Base-by-base conservation (phyloP, 768 basidiomycete species). In the Kwoniella sp. region DNA sequence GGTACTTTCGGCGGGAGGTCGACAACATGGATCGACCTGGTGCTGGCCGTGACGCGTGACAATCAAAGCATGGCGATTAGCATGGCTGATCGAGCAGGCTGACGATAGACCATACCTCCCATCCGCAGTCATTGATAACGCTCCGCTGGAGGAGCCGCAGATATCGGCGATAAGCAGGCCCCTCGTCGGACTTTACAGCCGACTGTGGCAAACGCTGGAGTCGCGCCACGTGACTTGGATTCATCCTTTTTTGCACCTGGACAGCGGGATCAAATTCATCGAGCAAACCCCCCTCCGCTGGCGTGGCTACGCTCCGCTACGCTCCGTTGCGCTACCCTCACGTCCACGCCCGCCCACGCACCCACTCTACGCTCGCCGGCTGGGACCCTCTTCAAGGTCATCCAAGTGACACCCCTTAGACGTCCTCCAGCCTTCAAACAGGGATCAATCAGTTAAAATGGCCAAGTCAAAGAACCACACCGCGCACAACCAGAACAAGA, bases 391-490 rank as follows among this genome's bases (percentile, higher is more conserved):
- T 46, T 33, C 26, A 50, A 40, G 28, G 12, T 40, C 29, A 28
- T 50, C 48, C 14, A 40, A 40, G 10, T 25, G 3, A 26, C 2
- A 11, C 10, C 22, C 25, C 40, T 10, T 32, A 27, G 11, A 20
- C 4, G 10, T 32, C n/a, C 15, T 27, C 25, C 28, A 46, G 29
- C 45, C 52, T 28, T 53, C 45, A 46, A 46, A 15, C 19, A 53
- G 31, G 38, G 46, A 43, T 26, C 25, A 26, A 40, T 12, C 32
- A 9, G 12, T 57, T 67, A 66, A 73, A 65, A 96, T 95, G 90
- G 85, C 91, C 82, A 95, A 98, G 79, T 98, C 93, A 60, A 96
- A 96, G 82, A 96, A 96, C 63, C 74, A 76, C 64, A 76, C 74
- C 54, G 64, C 65, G 77, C 91, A 93, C 82, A 95, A 93, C 81